A percentile compares a stretch with the other conserved stretches of the same genome.
phyloP scores from a whole-genome alignment of 495 filamentous ascomycete species.

The Daldinia loculata region DNA sequence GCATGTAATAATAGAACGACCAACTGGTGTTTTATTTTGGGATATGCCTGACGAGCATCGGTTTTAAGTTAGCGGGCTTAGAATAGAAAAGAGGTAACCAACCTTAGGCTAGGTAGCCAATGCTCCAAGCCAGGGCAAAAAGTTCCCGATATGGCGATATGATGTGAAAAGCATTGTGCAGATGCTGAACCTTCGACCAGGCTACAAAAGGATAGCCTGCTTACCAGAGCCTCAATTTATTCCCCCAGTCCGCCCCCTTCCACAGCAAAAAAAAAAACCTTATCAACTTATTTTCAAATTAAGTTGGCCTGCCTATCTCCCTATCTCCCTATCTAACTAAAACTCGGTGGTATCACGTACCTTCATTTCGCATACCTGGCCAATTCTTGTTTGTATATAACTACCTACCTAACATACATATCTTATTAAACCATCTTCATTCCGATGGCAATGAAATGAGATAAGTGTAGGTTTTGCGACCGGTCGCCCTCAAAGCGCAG shows the following conservation, averaged over 20 bases:
- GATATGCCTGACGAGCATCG: not conserved
- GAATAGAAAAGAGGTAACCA: not conserved
- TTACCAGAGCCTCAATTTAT: conserved; percentile 27
- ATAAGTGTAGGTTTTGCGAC: not conserved
- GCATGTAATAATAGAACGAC: not conserved
- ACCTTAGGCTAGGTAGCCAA: no score
- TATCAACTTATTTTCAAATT: not conserved
- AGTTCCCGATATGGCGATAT: not conserved
- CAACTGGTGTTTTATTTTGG: not conserved
- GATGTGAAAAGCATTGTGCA: conserved; percentile 20
- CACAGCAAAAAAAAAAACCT: not conserved
- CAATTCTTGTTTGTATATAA: not conserved
- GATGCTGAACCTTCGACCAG: conserved; percentile 13
- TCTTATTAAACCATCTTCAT: not conserved
- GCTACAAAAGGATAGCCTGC: conserved; percentile 13
- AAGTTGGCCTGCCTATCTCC: not conserved
- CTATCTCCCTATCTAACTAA: not conserved
- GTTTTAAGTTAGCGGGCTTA: not conserved
- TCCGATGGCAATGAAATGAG: not conserved
- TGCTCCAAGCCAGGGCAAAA: not conserved
- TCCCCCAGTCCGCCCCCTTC: not conserved
- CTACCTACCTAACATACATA: no score
- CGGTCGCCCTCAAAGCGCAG: not conserved
- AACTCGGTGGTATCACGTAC: not conserved
- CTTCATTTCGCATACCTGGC: not conserved